Evolutionary conservation across 768 basidiomycete species (phyloP).

Genomic region (Cyathus striatus): DNA sequence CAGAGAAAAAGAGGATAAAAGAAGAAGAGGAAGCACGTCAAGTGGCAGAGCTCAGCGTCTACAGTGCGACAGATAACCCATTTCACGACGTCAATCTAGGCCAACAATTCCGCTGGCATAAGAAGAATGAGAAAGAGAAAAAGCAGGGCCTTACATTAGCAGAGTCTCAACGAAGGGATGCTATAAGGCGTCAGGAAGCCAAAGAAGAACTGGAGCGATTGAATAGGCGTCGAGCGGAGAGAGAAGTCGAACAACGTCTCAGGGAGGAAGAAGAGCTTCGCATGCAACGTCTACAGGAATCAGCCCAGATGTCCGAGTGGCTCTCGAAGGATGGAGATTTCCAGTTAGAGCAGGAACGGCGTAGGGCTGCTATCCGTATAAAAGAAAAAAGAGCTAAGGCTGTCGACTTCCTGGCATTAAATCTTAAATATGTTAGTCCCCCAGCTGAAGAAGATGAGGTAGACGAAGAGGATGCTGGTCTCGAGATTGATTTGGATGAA

Average conservation of each 20-base stretch:
- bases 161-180: conserved; percentile 79
- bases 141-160: conserved; percentile 78
- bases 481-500: conserved; percentile 98
- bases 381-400: conserved; percentile 97
- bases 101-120: conserved; percentile 98
- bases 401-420: conserved; percentile 95
- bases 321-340: conserved; percentile 95
- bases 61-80: conserved; percentile 95
- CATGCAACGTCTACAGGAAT: conserved; percentile 87
- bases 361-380: conserved; percentile 88
- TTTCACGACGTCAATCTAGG: conserved; percentile 97
- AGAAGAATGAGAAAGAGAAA: conserved; percentile 94
- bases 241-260: conserved; percentile 84
- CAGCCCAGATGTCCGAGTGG: conserved; percentile 98
- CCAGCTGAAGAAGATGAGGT: conserved; percentile 60
- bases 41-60: conserved; percentile 92
- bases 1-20: conserved; percentile 77
- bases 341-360: conserved; percentile 90
- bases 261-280: conserved; percentile 91
- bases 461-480: conserved; percentile 71
- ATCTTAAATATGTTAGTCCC: conserved; percentile 86
- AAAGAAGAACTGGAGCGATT: conserved; percentile 93
- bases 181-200: conserved; percentile 78
- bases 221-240: conserved; percentile 84
- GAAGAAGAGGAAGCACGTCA: conserved; percentile 90